phyloP scores from a whole-genome alignment of 345 rosid genomes.

The Moringa oleifera region DNA sequence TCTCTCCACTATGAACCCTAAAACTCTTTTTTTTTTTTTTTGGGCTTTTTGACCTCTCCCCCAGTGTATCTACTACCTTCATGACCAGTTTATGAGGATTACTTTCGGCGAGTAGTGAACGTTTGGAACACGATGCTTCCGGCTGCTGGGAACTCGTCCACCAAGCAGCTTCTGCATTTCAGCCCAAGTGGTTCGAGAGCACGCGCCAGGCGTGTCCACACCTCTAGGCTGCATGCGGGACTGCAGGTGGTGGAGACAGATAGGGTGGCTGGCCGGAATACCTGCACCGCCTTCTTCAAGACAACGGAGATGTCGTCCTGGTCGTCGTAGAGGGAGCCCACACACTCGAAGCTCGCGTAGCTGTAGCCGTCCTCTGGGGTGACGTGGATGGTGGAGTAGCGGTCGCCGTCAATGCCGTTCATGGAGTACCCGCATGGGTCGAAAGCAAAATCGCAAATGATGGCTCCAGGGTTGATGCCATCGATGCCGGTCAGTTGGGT shows the following conservation, averaged over 20 bases:
- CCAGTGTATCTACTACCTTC: slow-evolving; percentile 9
- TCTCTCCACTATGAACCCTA: background rate
- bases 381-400: slow-evolving; percentile 95
- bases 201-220: slow-evolving; percentile 55
- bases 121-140: slow-evolving; percentile 75
- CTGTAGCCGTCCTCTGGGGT: slow-evolving; percentile 96
- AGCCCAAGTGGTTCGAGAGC: slow-evolving; percentile 63
- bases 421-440: slow-evolving; percentile 99
- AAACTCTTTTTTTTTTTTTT: slow-evolving; percentile 3
- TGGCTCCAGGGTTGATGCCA: slow-evolving; percentile 55
- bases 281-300: slow-evolving; percentile 56
- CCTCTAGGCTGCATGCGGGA: slow-evolving; percentile 49
- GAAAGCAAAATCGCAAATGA: slow-evolving; percentile 82
- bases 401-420: slow-evolving; percentile 85
- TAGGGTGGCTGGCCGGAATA: slow-evolving; percentile 69
- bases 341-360: slow-evolving; percentile 90
- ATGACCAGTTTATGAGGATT: slow-evolving; percentile 5
- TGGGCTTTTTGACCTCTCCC: slow-evolving; percentile 2
- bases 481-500: slow-evolving; percentile 67
- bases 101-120: slow-evolving; percentile 67
- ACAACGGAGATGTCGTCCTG: slow-evolving; percentile 40
- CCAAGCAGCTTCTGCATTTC: slow-evolving; percentile 61
- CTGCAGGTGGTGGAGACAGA: slow-evolving; percentile 69
- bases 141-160: slow-evolving; percentile 68
- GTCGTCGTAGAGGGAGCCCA: slow-evolving; percentile 61